These are phyloP conservation scores for Vanderwaltozyma verrucispora DNA, from an alignment of 805 yeast genomes.

Conservation along the genomic window DNA sequence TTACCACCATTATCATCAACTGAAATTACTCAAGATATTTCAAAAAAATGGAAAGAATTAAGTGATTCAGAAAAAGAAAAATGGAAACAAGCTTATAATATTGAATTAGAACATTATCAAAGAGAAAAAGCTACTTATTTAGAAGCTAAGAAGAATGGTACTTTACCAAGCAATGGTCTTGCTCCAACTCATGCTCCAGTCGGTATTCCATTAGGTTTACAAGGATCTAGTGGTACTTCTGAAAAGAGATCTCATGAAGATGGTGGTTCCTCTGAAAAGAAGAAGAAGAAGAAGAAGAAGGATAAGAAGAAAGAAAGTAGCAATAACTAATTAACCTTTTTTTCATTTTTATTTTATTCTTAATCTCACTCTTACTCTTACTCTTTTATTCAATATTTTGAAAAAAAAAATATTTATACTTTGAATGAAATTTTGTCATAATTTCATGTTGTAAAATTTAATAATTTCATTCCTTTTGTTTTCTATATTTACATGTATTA, in stretches of 20 bases:
- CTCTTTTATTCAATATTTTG: too few relatives aligned
- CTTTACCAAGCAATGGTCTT: slow-evolving; percentile 13
- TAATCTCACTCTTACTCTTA: neutral
- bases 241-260: slow-evolving; percentile 32
- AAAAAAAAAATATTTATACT: too few relatives aligned
- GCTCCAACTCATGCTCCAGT: slow-evolving; percentile 33
- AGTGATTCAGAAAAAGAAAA: slow-evolving; percentile 57
- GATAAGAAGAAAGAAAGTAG: slow-evolving; percentile 16
- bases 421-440: too few relatives aligned
- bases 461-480: neutral
- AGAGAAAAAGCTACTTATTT: slow-evolving; percentile 36
- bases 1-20: slow-evolving; percentile 57
- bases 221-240: slow-evolving; percentile 16
- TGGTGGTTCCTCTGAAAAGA: slow-evolving; percentile 29
- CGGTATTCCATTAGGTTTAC: slow-evolving; percentile 30
- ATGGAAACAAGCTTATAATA: slow-evolving; percentile 52
- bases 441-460: too few relatives aligned
- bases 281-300: slow-evolving; percentile 44
- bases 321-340: neutral
- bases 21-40: slow-evolving; percentile 70
- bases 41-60: slow-evolving; percentile 69
- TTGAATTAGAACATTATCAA: slow-evolving; percentile 37
- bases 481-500: neutral
- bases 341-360: too few relatives aligned
- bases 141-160: slow-evolving; percentile 36